Evolutionary conservation across 1,139 yeast species (phyloP).

Genomic region (Geotrichum cucujoidarum): DNA sequence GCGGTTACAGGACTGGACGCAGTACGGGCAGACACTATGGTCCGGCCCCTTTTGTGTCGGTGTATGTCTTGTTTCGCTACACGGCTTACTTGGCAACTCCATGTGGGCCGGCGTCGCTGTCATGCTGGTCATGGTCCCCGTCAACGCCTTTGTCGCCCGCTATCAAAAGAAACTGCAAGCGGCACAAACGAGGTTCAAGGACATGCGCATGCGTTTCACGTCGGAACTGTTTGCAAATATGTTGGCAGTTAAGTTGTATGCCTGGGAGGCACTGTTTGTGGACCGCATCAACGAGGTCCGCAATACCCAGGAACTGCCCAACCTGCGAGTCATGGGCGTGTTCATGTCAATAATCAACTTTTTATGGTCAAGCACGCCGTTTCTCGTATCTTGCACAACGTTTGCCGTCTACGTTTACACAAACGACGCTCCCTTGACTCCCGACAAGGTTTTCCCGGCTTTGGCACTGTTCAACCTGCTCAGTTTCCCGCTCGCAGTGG

Average conservation of each 20-base stretch:
- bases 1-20: slow-evolving; percentile 50
- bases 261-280: slow-evolving; percentile 68
- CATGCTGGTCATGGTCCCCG: slow-evolving; percentile 53
- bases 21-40: slow-evolving; percentile 48
- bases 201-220: slow-evolving; percentile 58
- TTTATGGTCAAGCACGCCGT: slow-evolving; percentile 63
- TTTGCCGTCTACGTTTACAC: slow-evolving; percentile 49
- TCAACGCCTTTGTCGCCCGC: slow-evolving; percentile 49
- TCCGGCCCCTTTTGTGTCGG: slow-evolving; percentile 57
- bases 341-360: slow-evolving; percentile 46
- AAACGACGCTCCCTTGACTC: slow-evolving; percentile 47
- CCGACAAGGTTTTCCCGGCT: slow-evolving; percentile 72
- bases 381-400: slow-evolving; percentile 58
- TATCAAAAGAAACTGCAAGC: slow-evolving; percentile 48
- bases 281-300: slow-evolving; percentile 55
- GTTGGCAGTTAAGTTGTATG: slow-evolving; percentile 64
- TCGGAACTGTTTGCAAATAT: slow-evolving; percentile 60
- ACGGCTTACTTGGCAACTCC: slow-evolving; percentile 55
- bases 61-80: slow-evolving; percentile 51
- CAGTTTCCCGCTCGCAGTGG: slow-evolving; percentile 52
- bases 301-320: slow-evolving; percentile 75
- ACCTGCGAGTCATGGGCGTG: slow-evolving; percentile 49
- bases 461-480: slow-evolving; percentile 56
- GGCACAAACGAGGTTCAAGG: slow-evolving; percentile 64
- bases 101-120: slow-evolving; percentile 56